These are phyloP conservation scores for Plasmodium adleri DNA, from an alignment of 169 alveolate species.

Conservation along the genomic window DNA sequence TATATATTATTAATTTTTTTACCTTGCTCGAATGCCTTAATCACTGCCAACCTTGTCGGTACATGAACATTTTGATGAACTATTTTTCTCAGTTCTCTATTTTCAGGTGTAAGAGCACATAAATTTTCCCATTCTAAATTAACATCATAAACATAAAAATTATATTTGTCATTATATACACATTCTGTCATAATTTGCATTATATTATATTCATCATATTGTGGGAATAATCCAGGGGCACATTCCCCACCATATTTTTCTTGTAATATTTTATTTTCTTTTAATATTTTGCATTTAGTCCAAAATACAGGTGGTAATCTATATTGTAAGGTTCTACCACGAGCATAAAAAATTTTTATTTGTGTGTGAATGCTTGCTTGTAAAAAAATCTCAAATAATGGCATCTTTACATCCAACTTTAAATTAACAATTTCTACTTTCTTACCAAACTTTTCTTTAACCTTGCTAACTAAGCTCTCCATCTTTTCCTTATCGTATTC, in stretches of 20 bases:
- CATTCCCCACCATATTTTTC: conserved; percentile 82
- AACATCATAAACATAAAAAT: conserved; percentile 76
- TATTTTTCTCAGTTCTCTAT: conserved; percentile 72
- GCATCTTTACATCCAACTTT: conserved; percentile 75
- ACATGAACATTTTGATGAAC: conserved; percentile 81
- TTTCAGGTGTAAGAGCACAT: conserved; percentile 82
- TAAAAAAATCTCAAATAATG: conserved; percentile 66
- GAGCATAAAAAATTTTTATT: conserved; percentile 71
- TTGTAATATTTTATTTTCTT: conserved; percentile 73
- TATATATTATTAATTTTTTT: neutral
- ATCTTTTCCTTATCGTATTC: conserved; percentile 62
- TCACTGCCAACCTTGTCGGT: conserved; percentile 83
- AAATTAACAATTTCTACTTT: conserved; percentile 61
- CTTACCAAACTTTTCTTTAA: conserved; percentile 57
- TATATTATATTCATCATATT: conserved; percentile 78
- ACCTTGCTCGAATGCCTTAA: conserved; percentile 81
- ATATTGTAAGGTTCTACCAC: conserved; percentile 76
- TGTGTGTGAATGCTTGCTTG: conserved; percentile 75
- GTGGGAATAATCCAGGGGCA: conserved; percentile 82
- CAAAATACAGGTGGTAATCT: conserved; percentile 79
- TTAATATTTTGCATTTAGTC: conserved; percentile 77
- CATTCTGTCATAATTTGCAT: conserved; percentile 81
- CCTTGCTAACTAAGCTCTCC: conserved; percentile 66
- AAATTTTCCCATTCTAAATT: conserved; percentile 81
- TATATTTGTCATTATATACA: conserved; percentile 56